Evolutionary conservation across 2,329 filamentous ascomycete species (phyloP).

Genomic region (Paradendryphiella salina): DNA sequence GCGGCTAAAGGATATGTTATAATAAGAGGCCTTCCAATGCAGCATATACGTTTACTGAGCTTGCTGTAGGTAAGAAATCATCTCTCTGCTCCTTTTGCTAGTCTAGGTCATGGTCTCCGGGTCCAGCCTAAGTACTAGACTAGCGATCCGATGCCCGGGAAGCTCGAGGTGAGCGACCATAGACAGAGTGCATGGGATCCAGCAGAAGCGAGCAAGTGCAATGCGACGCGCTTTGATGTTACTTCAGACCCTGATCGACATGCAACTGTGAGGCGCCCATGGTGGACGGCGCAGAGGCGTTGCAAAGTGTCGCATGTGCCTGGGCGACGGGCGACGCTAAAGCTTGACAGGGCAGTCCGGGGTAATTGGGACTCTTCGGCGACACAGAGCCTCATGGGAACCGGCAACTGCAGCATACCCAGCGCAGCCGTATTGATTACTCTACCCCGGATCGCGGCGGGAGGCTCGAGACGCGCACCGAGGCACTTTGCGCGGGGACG

Average conservation of each 20-base stretch:
- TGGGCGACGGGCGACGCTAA: slow-evolving; percentile 2
- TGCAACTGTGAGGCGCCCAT: background rate
- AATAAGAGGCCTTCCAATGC: background rate
- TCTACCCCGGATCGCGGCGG: slow-evolving; percentile 15
- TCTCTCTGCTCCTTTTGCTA: background rate
- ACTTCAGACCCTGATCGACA: background rate
- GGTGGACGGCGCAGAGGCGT: background rate
- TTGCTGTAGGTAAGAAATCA: background rate
- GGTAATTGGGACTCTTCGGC: background rate
- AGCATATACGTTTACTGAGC: background rate
- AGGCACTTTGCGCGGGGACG: slow-evolving; percentile 11
- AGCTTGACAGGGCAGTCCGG: slow-evolving; percentile 1
- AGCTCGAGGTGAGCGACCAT: background rate
- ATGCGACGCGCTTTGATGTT: background rate
- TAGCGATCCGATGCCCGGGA: slow-evolving; percentile 1
- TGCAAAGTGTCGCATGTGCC: slow-evolving; percentile 4
- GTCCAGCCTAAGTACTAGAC: background rate
- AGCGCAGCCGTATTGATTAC: slow-evolving; percentile 9
- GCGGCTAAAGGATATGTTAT: no score
- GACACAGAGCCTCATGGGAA: slow-evolving; percentile 22
- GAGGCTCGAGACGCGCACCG: slow-evolving; percentile 15
- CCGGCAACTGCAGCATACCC: slow-evolving; percentile 16
- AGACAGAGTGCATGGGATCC: background rate
- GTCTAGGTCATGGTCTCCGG: slow-evolving; percentile 5
- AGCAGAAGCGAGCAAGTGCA: background rate